Conservation (phyloP, 441 rosid species). For the Mallotus repandus region DNA sequence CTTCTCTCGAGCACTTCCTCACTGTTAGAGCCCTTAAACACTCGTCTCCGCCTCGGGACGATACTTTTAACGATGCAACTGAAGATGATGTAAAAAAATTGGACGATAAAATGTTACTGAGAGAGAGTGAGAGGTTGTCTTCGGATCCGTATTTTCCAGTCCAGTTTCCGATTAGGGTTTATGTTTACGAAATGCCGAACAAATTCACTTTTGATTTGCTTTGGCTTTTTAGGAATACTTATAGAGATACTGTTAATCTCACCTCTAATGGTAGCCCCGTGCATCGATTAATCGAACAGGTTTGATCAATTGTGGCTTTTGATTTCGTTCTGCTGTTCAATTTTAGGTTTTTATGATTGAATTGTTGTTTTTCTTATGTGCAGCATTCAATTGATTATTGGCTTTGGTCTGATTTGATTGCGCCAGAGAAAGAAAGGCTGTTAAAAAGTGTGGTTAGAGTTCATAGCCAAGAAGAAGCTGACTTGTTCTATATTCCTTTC, state of each 20-base stretch:
- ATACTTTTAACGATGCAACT: slow-evolving; percentile 30
- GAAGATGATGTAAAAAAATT: slow-evolving; percentile 42
- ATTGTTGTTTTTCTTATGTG: slow-evolving; percentile 8
- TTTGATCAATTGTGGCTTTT: slow-evolving; percentile 9
- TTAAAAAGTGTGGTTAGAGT: slow-evolving; percentile 81
- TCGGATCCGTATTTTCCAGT: slow-evolving; percentile 51
- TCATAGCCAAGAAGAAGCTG: slow-evolving; percentile 71
- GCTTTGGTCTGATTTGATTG: slow-evolving; percentile 93
- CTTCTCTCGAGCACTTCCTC: slow-evolving; percentile 66
- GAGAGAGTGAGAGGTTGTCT: slow-evolving; percentile 45
- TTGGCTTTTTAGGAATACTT: slow-evolving; percentile 64
- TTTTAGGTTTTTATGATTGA: neutral
- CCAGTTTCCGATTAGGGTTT: slow-evolving; percentile 64
- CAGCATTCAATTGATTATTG: slow-evolving; percentile 97
- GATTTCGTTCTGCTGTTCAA: neutral
- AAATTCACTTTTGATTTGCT: slow-evolving; percentile 88
- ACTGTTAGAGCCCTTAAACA: slow-evolving; percentile 25
- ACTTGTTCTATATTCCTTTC: slow-evolving; percentile 81
- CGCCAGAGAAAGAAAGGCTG: slow-evolving; percentile 73
- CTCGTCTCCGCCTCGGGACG: slow-evolving; percentile 32
- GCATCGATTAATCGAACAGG: slow-evolving; percentile 95
- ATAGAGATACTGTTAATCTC: slow-evolving; percentile 67
- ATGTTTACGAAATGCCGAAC: slow-evolving; percentile 87
- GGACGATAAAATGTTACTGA: slow-evolving; percentile 42
- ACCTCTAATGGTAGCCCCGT: slow-evolving; percentile 98